Base-by-base conservation (phyloP, 2,329 filamentous ascomycete genomes). In the Mycosphaerella sp. region DNA sequence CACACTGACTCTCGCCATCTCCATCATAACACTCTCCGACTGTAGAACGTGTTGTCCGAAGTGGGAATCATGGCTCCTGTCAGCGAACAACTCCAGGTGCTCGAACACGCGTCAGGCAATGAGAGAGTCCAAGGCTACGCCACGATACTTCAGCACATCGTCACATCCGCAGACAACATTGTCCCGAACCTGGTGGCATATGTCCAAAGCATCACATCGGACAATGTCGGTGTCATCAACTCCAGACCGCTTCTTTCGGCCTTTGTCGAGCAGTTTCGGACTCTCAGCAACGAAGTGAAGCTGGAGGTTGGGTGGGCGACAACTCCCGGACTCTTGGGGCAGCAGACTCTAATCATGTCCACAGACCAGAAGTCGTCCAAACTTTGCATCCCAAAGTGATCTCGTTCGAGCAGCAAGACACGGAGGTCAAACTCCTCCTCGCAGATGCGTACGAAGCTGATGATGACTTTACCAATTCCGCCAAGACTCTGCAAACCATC, bases 331-430 rank as follows among this genome's bases (percentile, higher is more conserved):
- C 14, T 13, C 36, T 21, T 13, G n/a, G 13, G 2, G 13, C 14
- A 12, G 16, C 9, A 27, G n/a, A 18, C 18, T 37, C 14, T 30
- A 40, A 43, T 47, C 32, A 41, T 14, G 10, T 18, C 28, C 6
- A n/a, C 42, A 60, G 61, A 78, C 80, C 62, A 9, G 81, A 86
- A 66, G 79, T 87, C n/a, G 78, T 95, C 37, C 72, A 77, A 44
- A 74, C 82, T 39, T 78, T 96, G 45, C 68, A 78, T 66, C 70
- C 85, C 68, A 80, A 81, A 55, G 78, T 84, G 70, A 71, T 86
- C 66, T 86, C 85, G 1, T 93, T 89, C 64, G 83, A 93, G 70
- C 90, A 97, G 68, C 89, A 95, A 69, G 82, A 86, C 62, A 87
- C 86, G 5, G 75, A 81, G 40, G 77, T 96, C 48, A 86, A 89